These are phyloP conservation scores for Solanum paucissectum DNA, from an alignment of 257 asterid species.

Conservation along the genomic window DNA sequence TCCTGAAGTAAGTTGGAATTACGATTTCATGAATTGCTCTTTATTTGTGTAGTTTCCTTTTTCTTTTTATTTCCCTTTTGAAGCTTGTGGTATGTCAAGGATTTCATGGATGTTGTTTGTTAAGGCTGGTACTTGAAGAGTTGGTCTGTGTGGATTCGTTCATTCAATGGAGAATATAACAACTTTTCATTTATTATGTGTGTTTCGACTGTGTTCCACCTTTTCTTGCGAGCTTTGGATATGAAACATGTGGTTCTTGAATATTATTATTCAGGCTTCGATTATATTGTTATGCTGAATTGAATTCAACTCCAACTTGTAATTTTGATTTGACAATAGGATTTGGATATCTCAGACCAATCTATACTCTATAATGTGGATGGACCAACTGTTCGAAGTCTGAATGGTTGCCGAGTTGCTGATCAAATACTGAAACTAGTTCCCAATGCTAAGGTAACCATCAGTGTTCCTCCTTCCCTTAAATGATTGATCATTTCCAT, in stretches of 20 bases:
- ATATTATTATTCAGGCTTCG: background rate
- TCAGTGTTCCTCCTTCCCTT: background rate
- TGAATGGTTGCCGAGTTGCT: conserved; percentile 92
- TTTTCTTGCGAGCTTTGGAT: background rate
- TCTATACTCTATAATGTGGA: conserved; percentile 72
- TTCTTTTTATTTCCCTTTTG: background rate
- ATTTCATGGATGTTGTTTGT: background rate
- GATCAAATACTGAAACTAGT: conserved; percentile 92
- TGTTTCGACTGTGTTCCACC: background rate
- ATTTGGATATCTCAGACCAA: conserved; percentile 29
- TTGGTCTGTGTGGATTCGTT: background rate
- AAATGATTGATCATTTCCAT: background rate
- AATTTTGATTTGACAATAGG: background rate
- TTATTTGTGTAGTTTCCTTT: background rate
- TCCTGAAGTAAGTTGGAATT: conserved; percentile 21
- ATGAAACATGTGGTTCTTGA: background rate
- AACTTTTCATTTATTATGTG: background rate
- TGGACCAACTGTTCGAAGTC: conserved; percentile 86
- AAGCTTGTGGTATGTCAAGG: background rate
- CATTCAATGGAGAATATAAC: background rate
- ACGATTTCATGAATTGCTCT: background rate
- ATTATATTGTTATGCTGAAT: background rate
- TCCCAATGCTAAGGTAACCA: conserved; percentile 67
- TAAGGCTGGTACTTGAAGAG: background rate
- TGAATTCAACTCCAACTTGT: background rate